These are phyloP conservation scores for Cyberlindnera saturnus DNA, from an alignment of 805 yeast genomes.

Conservation along the genomic window DNA sequence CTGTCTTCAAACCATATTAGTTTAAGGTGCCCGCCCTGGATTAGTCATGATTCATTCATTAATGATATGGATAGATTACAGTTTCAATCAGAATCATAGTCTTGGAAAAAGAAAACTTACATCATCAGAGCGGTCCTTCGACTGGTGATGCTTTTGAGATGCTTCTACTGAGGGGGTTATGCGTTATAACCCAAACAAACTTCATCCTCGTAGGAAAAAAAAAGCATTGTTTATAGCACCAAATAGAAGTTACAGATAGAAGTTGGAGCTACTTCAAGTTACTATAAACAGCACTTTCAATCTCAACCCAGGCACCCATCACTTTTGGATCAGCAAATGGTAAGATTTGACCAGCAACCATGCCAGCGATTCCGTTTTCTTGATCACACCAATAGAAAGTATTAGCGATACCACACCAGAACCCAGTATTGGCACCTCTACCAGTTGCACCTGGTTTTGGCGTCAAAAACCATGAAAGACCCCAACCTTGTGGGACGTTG, in stretches of 20 bases:
- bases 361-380: constrained; percentile 33
- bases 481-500: constrained; percentile 27
- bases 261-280: constrained; percentile 2
- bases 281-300: constrained; percentile 17
- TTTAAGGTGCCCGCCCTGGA: too few relatives aligned
- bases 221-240: not conserved
- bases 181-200: not conserved
- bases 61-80: too few relatives aligned
- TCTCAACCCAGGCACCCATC: constrained; percentile 13
- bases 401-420: constrained; percentile 38
- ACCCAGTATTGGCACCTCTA: constrained; percentile 29
- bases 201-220: not conserved
- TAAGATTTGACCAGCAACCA: constrained; percentile 31
- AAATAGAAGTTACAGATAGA: not conserved
- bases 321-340: constrained; percentile 28
- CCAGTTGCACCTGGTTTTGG: constrained; percentile 28
- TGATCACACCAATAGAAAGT: constrained; percentile 37
- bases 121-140: too few relatives aligned
- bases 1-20: too few relatives aligned
- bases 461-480: constrained; percentile 25
- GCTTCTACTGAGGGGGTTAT: too few relatives aligned
- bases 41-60: too few relatives aligned
- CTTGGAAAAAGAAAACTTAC: too few relatives aligned
- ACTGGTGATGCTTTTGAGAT: too few relatives aligned
- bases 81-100: too few relatives aligned